Base-by-base conservation (phyloP, 83 land plant genomes). In the Thuja plicata region DNA sequence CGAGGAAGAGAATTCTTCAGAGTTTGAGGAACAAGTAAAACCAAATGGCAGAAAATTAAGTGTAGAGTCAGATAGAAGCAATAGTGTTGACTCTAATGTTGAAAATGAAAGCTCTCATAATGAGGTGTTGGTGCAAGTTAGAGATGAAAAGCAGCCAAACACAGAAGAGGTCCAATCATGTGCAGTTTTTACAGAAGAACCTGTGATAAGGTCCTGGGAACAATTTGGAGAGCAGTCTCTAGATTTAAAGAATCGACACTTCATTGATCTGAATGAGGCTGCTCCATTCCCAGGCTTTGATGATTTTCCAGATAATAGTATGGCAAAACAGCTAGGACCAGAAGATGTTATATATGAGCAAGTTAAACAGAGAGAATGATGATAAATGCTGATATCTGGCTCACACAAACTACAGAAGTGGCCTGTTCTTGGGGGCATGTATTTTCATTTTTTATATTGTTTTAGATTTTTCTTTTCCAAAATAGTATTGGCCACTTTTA, bases 281-380 rank as follows among this genome's bases (percentile, higher is more conserved):
- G 87, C 87, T 86, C 87, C 87, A 86, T 40, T 86, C 27, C 10
- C 87, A 60, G 87, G 71, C 71, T 86, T 54, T 54, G 87, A 86
- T 86, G 87, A 86, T 57, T 50, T 43, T 83, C 48, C 48, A 27
- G 45, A 83, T 32, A 16, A 76, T 76, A 76, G 30, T 15, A 76
- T 76, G 79, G 15, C 79, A 76, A 76, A 32, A 66, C 73, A 66
- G 79, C 35, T 35, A 76, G 79, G 79, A 76, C 79, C 79, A 11
- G 79, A 76, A 35, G 79, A 34, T 76, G 40, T 38, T 4, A 34
- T 12, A 12, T 76, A 76, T 76, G 79, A 76, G 40, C 38, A 76
- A 76, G 79, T 76, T 15, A 27, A 76, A 76, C 38, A 76, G 16
- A 76, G 17, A 1, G 38, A 76, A 76, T 76, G 79, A 76, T 34